Base-by-base conservation (phyloP, 495 filamentous ascomycete species). In the Aspergillus biplanus region DNA sequence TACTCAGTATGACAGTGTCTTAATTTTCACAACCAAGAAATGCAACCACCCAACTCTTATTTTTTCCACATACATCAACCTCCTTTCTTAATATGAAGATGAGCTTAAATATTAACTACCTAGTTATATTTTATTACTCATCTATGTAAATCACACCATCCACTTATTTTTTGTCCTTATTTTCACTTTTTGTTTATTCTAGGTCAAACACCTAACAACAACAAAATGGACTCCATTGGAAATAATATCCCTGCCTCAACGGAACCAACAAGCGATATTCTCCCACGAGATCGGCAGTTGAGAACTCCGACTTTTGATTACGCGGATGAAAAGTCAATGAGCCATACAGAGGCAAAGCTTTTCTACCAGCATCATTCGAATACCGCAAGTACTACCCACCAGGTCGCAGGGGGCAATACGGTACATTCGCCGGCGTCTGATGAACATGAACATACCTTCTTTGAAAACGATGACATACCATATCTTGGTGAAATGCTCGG, bases 341-440 rank as follows among this genome's bases (percentile, higher is more conserved):
- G 87, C 63, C 92, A 97, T 75, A 85, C 89, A 21, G 94, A 99
- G 69, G 91, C 94, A 39, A 97, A 95, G 73, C 82, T 97, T 33
- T 93, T 97, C 79, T 99, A 97, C 75, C 95, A 97, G 70, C 84
- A 92, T 62, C 92, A 92, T 75, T 90, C 93, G 74, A 77, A 57
- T 55, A 33, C 27, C 27, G 21, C 61, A 6, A 35, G 15, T 6
- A 59, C 47, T 47, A 56, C 8, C 15, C 48, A 61, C 7, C n/a
- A 34, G n/a, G 1, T 27, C 52, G 16, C 50, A 6, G 56, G 59
- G 32, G 33, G 35, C 0, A 54, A 59, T 59, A 34, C 56, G 12
- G 56, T 52, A 15, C 59, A 61, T 33, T 55, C 50, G 21, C 39
- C 42, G 8, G 49, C 16, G 12, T 42, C 21, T 33, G 52, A 57